Percentiles rank a stretch among this genome's conserved stretches.
These are phyloP conservation scores for Mixia osmundae DNA, from an alignment of 1,284 basidiomycete species.

Conservation along the genomic window DNA sequence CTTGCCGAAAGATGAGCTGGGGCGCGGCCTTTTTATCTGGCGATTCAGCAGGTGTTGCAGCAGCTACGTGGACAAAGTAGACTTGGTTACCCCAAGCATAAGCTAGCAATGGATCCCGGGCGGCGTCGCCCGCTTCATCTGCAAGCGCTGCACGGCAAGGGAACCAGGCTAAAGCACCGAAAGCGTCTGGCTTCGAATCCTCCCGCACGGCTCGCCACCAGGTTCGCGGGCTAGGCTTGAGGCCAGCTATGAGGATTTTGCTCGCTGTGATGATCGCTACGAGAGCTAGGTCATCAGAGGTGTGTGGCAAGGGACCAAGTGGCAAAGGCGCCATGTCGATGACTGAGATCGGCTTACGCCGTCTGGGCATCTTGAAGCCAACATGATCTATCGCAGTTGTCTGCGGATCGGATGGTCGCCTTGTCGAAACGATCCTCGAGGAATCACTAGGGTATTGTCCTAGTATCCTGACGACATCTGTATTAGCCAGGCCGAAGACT, in stretches of 20 bases:
- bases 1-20: no score
- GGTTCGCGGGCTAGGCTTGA: conserved; percentile 76
- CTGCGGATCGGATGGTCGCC: conserved; percentile 1
- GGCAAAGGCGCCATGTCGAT: conserved; percentile 60
- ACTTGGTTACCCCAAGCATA: conserved; percentile 57
- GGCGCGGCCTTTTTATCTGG: no score
- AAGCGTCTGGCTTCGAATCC: not conserved
- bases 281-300: conserved; percentile 60
- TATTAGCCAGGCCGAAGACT: conserved; percentile 81
- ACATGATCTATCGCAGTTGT: conserved; percentile 13
- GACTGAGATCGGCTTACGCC: not conserved
- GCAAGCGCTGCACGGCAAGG: conserved; percentile 24
- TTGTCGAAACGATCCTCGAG: conserved; percentile 28
- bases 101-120: conserved; percentile 38
- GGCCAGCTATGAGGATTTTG: conserved; percentile 76
- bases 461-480: conserved; percentile 78
- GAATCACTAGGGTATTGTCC: conserved; percentile 77
- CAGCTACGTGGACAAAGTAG: conserved; percentile 36
- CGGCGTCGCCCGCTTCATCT: conserved; percentile 28
- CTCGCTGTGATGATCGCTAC: conserved; percentile 67
- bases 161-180: conserved; percentile 1
- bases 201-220: conserved; percentile 46
- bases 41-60: no score
- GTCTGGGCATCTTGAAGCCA: conserved; percentile 9
- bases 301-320: conserved; percentile 46